These are phyloP conservation scores for Primulina tabacum DNA, from an alignment of 257 asterid species.

Conservation along the genomic window DNA sequence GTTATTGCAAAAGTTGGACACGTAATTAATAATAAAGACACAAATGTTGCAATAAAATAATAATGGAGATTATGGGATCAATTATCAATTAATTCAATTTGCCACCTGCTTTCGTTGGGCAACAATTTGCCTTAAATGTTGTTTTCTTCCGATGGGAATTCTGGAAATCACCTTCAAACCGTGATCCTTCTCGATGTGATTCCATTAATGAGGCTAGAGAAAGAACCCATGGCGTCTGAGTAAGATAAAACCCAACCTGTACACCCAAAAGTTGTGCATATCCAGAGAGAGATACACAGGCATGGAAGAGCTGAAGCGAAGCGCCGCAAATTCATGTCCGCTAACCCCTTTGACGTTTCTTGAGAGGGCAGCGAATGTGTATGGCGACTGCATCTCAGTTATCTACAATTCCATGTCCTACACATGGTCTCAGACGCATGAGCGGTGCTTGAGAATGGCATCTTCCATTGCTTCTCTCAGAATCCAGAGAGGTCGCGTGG, in stretches of 20 bases:
- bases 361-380: conserved; percentile 58
- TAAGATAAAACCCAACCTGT: neutral
- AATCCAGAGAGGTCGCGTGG: conserved; percentile 39
- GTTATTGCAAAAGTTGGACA: neutral
- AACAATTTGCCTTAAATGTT: conserved; percentile 12
- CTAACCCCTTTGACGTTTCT: conserved; percentile 55
- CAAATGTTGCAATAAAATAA: too few species aligned
- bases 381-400: conserved; percentile 57
- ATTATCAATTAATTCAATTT: neutral
- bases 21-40: neutral
- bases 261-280: neutral
- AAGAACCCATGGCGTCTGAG: neutral
- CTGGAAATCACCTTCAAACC: neutral
- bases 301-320: conserved; percentile 48
- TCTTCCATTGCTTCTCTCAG: conserved; percentile 53
- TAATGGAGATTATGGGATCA: neutral
- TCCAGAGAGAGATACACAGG: neutral
- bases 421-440: conserved; percentile 64
- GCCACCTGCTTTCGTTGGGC: conserved; percentile 14
- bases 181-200: neutral
- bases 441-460: conserved; percentile 43
- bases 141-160: neutral
- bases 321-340: conserved; percentile 39
- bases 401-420: conserved; percentile 34
- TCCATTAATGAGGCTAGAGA: conserved; percentile 20